Percentiles rank a stretch among this genome's conserved stretches.
These are phyloP conservation scores for Scedosporium boydii DNA, from an alignment of 2,329 filamentous ascomycete species.

Conservation along the genomic window DNA sequence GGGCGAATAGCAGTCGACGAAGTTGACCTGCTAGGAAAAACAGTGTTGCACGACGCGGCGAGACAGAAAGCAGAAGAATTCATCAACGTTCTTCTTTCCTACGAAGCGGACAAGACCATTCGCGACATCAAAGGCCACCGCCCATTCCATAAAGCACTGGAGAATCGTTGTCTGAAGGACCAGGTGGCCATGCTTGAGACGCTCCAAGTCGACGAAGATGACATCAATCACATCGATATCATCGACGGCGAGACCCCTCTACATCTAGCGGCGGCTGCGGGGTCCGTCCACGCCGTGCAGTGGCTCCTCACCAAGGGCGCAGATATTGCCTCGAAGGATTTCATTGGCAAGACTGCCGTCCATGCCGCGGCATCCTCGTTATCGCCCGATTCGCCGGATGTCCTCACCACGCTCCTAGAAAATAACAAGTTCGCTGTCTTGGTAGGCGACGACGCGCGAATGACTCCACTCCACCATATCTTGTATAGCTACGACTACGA, in stretches of 20 bases:
- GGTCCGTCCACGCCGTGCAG: neutral
- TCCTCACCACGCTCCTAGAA: neutral
- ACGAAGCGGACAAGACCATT: neutral
- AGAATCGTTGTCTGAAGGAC: neutral
- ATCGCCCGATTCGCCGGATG: neutral
- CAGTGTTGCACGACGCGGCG: neutral
- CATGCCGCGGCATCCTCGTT: neutral
- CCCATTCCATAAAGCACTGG: neutral
- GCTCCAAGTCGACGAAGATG: neutral
- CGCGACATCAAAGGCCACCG: neutral
- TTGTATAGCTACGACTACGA: neutral
- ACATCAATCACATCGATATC: neutral
- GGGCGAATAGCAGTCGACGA: neutral
- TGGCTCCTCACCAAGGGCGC: neutral
- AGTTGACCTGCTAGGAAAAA: neutral
- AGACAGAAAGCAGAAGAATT: neutral
- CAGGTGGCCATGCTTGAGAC: neutral
- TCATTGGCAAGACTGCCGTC: neutral
- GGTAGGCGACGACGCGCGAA: neutral
- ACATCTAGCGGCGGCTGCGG: neutral
- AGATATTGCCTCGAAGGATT: neutral
- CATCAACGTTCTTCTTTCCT: neutral
- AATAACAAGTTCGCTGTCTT: neutral
- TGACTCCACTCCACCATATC: conserved; percentile 3
- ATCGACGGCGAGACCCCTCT: neutral